These are phyloP conservation scores for Ceratorhiza oryzae-sativae DNA, from an alignment of 1,284 basidiomycete species.

Conservation along the genomic window DNA sequence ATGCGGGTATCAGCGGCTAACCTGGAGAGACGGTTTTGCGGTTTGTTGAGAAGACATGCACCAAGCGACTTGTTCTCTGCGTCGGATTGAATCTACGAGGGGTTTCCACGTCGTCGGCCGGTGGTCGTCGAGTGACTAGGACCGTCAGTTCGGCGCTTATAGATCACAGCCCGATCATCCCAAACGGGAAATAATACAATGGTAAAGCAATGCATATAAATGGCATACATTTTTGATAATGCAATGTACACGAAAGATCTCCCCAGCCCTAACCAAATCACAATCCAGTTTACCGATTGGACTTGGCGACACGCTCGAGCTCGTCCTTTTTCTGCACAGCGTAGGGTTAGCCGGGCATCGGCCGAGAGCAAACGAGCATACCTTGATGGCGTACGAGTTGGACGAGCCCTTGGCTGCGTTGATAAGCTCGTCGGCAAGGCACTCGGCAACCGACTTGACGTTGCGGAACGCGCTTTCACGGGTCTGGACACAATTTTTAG, in stretches of 20 bases:
- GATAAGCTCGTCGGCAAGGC: slow-evolving; percentile 99
- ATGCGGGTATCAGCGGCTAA: not conserved
- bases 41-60: slow-evolving; percentile 40
- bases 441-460: slow-evolving; percentile 98
- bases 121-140: slow-evolving; percentile 12
- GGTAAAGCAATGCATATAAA: slow-evolving; percentile 38
- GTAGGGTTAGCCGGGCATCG: not conserved
- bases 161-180: slow-evolving; percentile 10
- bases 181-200: slow-evolving; percentile 5
- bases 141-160: slow-evolving; percentile 37
- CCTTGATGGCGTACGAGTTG: slow-evolving; percentile 99
- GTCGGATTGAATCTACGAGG: slow-evolving; percentile 25
- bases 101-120: slow-evolving; percentile 15
- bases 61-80: slow-evolving; percentile 24
- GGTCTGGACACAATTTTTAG: slow-evolving; percentile 61
- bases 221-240: slow-evolving; percentile 37
- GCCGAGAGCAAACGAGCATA: slow-evolving; percentile 49
- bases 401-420: slow-evolving; percentile 99
- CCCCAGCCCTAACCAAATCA: slow-evolving; percentile 30
- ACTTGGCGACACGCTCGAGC: slow-evolving; percentile 99
- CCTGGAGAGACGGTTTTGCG: slow-evolving; percentile 41
- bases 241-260: slow-evolving; percentile 35
- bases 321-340: slow-evolving; percentile 85
- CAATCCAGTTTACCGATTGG: slow-evolving; percentile 83
- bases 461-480: slow-evolving; percentile 99